A percentile compares a stretch with the other conserved stretches of the same genome.
These are phyloP conservation scores for Leccinellum albellum DNA, from an alignment of 768 basidiomycete species.

Conservation along the genomic window DNA sequence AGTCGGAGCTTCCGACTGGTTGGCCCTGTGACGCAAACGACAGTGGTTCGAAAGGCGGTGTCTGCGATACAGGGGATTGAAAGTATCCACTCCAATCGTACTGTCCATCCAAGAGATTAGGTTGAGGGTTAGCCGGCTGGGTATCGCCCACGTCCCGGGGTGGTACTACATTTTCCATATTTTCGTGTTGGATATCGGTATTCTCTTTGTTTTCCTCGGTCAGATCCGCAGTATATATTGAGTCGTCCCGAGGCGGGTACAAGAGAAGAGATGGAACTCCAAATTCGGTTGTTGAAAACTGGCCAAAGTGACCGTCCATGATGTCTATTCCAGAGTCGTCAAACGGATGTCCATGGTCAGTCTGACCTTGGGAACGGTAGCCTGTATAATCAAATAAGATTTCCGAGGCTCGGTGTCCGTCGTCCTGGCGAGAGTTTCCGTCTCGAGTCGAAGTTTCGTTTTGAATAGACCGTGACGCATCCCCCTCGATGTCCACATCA, in stretches of 20 bases:
- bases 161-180: slow-evolving; percentile 16
- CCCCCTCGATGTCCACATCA: neutral
- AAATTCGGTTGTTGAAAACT: slow-evolving; percentile 3
- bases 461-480: neutral
- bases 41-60: slow-evolving; percentile 23
- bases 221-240: neutral
- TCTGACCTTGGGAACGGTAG: neutral
- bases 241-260: slow-evolving; percentile 8
- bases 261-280: slow-evolving; percentile 2
- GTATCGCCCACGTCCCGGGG: slow-evolving; percentile 1
- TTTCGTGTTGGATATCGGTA: slow-evolving; percentile 4
- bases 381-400: neutral
- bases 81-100: slow-evolving; percentile 24
- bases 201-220: slow-evolving; percentile 14
- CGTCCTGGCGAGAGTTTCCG: neutral
- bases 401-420: neutral
- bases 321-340: slow-evolving; percentile 16
- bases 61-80: slow-evolving; percentile 19
- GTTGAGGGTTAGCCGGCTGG: neutral
- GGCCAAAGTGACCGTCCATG: slow-evolving; percentile 5
- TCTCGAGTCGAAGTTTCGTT: neutral
- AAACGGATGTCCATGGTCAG: slow-evolving; percentile 2
- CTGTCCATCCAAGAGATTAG: neutral
- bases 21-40: slow-evolving; percentile 22
- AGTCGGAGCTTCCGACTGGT: neutral